Conservation (phyloP, 306 rosid genomes). For the Rosa persica region DNA sequence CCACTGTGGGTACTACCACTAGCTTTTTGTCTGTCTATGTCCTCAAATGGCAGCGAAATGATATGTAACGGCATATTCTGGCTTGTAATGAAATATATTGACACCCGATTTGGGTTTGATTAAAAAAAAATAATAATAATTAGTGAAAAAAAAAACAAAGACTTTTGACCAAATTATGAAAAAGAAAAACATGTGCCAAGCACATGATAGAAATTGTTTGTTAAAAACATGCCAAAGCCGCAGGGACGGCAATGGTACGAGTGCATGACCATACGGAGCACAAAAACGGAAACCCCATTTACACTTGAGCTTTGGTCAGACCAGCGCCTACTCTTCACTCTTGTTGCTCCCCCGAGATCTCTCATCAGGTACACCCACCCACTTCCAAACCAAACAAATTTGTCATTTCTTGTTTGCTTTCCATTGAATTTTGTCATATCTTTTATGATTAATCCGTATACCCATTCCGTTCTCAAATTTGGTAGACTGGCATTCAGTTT, state of each 20-base stretch:
- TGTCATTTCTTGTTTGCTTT: background rate
- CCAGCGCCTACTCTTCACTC: background rate
- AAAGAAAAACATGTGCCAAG: background rate
- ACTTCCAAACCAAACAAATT: background rate
- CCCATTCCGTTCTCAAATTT: background rate
- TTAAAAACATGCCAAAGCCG: background rate
- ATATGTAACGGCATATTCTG: too few species aligned
- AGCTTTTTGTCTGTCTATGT: too few species aligned
- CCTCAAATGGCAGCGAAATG: too few species aligned
- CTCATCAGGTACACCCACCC: conserved; percentile 11
- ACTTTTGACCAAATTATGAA: too few species aligned
- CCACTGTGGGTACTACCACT: too few species aligned
- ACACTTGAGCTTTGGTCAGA: background rate
- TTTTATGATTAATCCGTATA: background rate
- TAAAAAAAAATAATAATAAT: too few species aligned
- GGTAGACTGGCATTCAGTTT: background rate
- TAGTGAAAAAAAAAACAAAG: too few species aligned
- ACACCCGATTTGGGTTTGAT: too few species aligned
- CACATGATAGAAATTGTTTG: background rate
- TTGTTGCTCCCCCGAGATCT: background rate
- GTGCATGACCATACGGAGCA: background rate
- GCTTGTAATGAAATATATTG: too few species aligned
- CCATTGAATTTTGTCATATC: background rate
- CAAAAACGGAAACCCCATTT: background rate
- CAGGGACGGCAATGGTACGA: background rate